Evolutionary conservation across 2,329 filamentous ascomycete genomes (phyloP).

Genomic region (Aureobasidium sp.): DNA sequence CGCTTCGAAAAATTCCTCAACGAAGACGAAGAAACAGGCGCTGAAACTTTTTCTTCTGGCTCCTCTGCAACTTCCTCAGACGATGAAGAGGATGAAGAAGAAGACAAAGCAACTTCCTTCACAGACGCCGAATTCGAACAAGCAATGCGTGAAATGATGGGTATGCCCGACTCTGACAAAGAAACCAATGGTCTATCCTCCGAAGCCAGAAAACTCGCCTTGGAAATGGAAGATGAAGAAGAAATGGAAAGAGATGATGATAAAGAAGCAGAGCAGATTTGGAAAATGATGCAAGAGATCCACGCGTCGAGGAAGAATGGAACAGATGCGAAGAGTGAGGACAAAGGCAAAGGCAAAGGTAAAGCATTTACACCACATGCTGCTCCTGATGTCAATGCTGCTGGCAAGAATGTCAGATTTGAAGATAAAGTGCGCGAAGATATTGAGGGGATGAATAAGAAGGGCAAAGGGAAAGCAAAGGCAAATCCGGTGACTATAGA

Average conservation of each 20-base stretch:
- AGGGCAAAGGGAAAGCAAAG: constrained; percentile 15
- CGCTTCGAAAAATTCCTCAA: constrained; percentile 83
- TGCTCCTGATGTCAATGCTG: background rate
- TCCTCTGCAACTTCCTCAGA: constrained; percentile 21
- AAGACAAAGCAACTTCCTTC: constrained; percentile 69
- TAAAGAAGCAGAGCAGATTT: constrained; percentile 55
- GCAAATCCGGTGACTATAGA: constrained; percentile 38
- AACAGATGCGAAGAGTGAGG: constrained; percentile 6
- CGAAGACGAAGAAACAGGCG: constrained; percentile 68
- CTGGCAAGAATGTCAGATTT: constrained; percentile 10
- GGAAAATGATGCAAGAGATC: constrained; percentile 64
- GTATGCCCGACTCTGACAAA: constrained; percentile 42
- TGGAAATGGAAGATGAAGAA: constrained; percentile 35
- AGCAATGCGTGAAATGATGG: constrained; percentile 93
- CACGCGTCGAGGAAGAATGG: constrained; percentile 41
- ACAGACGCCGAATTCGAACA: constrained; percentile 75
- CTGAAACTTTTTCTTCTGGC: constrained; percentile 48
- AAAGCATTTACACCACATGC: constrained; percentile 16
- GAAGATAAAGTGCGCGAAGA: background rate
- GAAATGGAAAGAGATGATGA: constrained; percentile 39
- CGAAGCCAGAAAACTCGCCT: constrained; percentile 28
- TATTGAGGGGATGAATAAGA: background rate
- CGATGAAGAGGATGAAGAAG: constrained; percentile 35
- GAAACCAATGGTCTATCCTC: constrained; percentile 24
- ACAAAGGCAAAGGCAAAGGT: constrained; percentile 16